Conservation (phyloP, 257 asterid genomes). For the Solanum stenotomum region DNA sequence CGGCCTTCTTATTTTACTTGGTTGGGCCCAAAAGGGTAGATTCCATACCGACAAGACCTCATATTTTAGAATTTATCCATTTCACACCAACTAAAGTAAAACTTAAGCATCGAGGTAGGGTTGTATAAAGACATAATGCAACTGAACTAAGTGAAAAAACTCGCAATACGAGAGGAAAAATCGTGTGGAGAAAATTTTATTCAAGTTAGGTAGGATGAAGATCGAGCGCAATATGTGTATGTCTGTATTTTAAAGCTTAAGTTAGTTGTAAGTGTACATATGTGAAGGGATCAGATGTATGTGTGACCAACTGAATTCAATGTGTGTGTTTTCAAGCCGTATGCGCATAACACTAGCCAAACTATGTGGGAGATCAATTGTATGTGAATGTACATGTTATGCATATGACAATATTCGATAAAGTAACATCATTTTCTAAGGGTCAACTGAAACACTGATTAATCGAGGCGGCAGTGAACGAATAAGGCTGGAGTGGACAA, state of each 20-base stretch:
- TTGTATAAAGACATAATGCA: not conserved
- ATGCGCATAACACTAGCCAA: not conserved
- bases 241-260: not conserved
- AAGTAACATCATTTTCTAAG: not conserved
- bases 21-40: not conserved
- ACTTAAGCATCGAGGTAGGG: not conserved
- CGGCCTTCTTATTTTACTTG: not conserved
- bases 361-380: not conserved
- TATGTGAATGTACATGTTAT: not conserved
- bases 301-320: not conserved
- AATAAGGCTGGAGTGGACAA: too few species aligned
- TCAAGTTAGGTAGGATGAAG: not conserved
- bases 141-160: not conserved
- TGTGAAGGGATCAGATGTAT: not conserved
- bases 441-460: not conserved
- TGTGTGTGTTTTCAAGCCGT: not conserved
- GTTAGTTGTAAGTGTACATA: not conserved
- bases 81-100: not conserved
- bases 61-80: too few species aligned
- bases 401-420: not conserved
- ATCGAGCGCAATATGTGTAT: not conserved
- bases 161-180: not conserved
- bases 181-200: not conserved
- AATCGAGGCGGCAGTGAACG: accelerated
- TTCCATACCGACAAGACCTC: not conserved